These are phyloP conservation scores for Teunomyces lycoperdinae DNA, from an alignment of 805 yeast species.

Conservation along the genomic window DNA sequence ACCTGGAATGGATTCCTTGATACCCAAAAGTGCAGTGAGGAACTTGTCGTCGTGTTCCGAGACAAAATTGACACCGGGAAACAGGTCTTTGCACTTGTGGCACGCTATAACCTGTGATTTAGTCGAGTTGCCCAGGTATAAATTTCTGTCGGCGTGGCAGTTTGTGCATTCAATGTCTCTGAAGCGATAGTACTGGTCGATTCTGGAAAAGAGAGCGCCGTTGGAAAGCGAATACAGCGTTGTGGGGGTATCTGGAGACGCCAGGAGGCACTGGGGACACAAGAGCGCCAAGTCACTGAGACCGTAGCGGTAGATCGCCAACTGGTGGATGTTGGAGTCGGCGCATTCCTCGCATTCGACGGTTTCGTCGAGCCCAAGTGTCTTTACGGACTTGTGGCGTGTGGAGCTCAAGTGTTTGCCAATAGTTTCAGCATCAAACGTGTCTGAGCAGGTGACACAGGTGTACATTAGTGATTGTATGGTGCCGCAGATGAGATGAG, in stretches of 20 bases:
- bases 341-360: constrained; percentile 57
- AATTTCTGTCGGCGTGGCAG: constrained; percentile 42
- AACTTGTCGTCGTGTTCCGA: constrained; percentile 49
- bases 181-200: constrained; percentile 46
- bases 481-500: no score
- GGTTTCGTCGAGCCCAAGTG: constrained; percentile 31
- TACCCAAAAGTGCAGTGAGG: constrained; percentile 45
- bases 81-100: constrained; percentile 35
- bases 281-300: constrained; percentile 52
- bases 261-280: constrained; percentile 43
- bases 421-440: constrained; percentile 36
- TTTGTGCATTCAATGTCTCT: constrained; percentile 48
- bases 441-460: constrained; percentile 46
- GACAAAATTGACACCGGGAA: constrained; percentile 20
- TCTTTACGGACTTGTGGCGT: constrained; percentile 49
- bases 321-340: constrained; percentile 51
- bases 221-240: constrained; percentile 51
- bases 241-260: constrained; percentile 37
- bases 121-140: constrained; percentile 31
- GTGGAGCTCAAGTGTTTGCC: constrained; percentile 52
- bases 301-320: constrained; percentile 50
- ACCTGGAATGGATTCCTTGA: constrained; percentile 38
- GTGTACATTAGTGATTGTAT: neutral
- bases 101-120: constrained; percentile 36
- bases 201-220: constrained; percentile 52